Evolutionary conservation across 1,284 basidiomycete species (phyloP).

Genomic region (Trichosporon sp.): DNA sequence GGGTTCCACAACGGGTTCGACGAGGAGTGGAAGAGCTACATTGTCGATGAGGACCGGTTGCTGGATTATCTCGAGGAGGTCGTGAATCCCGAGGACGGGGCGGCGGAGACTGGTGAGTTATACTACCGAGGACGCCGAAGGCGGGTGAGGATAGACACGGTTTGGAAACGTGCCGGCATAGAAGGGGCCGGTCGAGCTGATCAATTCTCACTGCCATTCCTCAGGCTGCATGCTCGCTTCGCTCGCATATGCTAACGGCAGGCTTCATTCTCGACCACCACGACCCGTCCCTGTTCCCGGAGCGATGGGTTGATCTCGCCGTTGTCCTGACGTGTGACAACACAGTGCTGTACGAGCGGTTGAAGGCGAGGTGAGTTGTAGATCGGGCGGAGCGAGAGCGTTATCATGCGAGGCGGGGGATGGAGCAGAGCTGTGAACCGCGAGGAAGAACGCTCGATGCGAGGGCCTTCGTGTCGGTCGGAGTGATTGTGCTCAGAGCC

Average conservation of each 20-base stretch:
- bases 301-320: slow-evolving; percentile 96
- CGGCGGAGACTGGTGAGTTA: slow-evolving; percentile 48
- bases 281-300: slow-evolving; percentile 90
- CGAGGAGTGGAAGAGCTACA: slow-evolving; percentile 93
- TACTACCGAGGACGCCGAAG: too few relatives aligned
- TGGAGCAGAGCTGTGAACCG: too few relatives aligned
- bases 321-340: slow-evolving; percentile 92
- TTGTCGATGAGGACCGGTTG: slow-evolving; percentile 93
- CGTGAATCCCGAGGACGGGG: slow-evolving; percentile 50
- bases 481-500: too few relatives aligned
- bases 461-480: too few relatives aligned
- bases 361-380: slow-evolving; percentile 79
- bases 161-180: too few relatives aligned
- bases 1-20: slow-evolving; percentile 82
- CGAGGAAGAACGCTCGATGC: too few relatives aligned
- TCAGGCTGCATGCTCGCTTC: too few relatives aligned
- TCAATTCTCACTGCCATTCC: too few relatives aligned
- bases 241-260: slow-evolving; percentile 46
- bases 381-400: not conserved
- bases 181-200: too few relatives aligned
- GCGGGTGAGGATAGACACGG: too few relatives aligned
- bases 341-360: slow-evolving; percentile 80
- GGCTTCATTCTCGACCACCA: slow-evolving; percentile 97
- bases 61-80: slow-evolving; percentile 82
- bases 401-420: too few relatives aligned